A percentile compares a stretch with the other conserved stretches of the same genome.
Evolutionary conservation across 2,329 filamentous ascomycete genomes (phyloP).

Genomic region (Pochonia chlamydosporia): DNA sequence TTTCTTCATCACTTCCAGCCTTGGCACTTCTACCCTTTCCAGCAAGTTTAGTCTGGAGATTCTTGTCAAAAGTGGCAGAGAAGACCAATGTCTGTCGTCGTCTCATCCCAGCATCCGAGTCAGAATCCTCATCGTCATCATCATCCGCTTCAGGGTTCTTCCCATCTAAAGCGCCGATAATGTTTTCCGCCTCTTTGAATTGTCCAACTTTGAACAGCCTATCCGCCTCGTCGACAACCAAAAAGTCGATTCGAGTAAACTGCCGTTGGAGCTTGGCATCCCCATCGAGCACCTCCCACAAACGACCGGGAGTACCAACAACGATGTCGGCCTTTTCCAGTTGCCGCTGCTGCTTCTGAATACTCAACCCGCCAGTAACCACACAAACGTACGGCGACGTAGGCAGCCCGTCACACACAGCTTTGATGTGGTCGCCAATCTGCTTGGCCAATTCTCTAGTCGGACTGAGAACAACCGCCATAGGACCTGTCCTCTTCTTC

Average conservation of each 20-base stretch:
- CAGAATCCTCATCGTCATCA: constrained; percentile 43
- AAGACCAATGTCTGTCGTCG: constrained; percentile 87
- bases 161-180: constrained; percentile 73
- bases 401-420: constrained; percentile 58
- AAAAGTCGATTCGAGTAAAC: constrained; percentile 69
- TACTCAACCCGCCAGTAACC: constrained; percentile 83
- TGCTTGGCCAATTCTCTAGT: constrained; percentile 94
- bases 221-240: constrained; percentile 94
- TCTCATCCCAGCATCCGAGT: constrained; percentile 36
- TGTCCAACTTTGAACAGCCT: constrained; percentile 85
- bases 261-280: constrained; percentile 62
- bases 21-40: constrained; percentile 55
- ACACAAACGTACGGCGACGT: constrained; percentile 71
- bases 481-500: constrained; percentile 41
- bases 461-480: constrained; percentile 80
- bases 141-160: constrained; percentile 55
- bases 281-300: constrained; percentile 89
- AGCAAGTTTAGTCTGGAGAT: constrained; percentile 82
- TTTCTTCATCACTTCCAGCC: constrained; percentile 61
- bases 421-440: constrained; percentile 73
- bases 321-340: constrained; percentile 82
- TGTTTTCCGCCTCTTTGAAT: constrained; percentile 90
- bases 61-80: constrained; percentile 91
- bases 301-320: constrained; percentile 83
- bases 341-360: constrained; percentile 91